These are phyloP conservation scores for Ophiobolus disseminans DNA, from an alignment of 2,329 filamentous ascomycete genomes.

Conservation along the genomic window DNA sequence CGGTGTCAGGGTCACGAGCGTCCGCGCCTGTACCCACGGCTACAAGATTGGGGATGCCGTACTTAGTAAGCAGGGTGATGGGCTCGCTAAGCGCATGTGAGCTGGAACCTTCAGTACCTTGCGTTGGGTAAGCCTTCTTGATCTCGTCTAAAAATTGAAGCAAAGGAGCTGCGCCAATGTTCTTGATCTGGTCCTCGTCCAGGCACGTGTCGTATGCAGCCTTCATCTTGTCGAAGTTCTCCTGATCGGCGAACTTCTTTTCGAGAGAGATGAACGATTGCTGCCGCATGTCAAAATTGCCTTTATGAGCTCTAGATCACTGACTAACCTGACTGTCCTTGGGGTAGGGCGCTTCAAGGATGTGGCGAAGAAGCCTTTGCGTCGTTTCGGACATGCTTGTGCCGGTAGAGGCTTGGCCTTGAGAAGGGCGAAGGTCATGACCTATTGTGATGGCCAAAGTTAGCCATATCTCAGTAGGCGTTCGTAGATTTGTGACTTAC, in stretches of 20 bases:
- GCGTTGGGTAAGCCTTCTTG: conserved; percentile 27
- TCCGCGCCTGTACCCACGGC: conserved; percentile 49
- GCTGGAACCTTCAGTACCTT: background rate
- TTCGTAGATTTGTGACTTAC: too few species aligned
- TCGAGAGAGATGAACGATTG: conserved; percentile 59
- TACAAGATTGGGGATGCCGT: conserved; percentile 51
- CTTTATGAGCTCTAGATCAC: background rate
- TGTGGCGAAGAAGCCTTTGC: conserved; percentile 65
- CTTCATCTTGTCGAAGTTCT: conserved; percentile 72
- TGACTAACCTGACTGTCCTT: conserved; percentile 27
- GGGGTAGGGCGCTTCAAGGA: conserved; percentile 66
- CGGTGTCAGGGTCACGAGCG: conserved; percentile 62
- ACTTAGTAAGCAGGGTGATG: conserved; percentile 56
- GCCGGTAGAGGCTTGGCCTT: conserved; percentile 66
- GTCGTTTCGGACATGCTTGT: conserved; percentile 68
- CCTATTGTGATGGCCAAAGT: too few species aligned
- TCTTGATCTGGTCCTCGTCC: conserved; percentile 64
- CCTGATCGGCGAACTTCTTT: conserved; percentile 58
- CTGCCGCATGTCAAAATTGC: conserved; percentile 32
- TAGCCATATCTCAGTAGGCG: too few species aligned
- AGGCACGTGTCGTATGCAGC: conserved; percentile 70
- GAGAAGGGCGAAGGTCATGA: conserved; percentile 71
- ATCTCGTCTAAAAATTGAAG: conserved; percentile 63
- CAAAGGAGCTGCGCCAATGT: conserved; percentile 64
- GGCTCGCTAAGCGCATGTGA: conserved; percentile 51